Evolutionary conservation across 129 eudicot genomes (phyloP), one percentile per base, ranked within the genome.

Genomic region (Tagetes patula): DNA sequence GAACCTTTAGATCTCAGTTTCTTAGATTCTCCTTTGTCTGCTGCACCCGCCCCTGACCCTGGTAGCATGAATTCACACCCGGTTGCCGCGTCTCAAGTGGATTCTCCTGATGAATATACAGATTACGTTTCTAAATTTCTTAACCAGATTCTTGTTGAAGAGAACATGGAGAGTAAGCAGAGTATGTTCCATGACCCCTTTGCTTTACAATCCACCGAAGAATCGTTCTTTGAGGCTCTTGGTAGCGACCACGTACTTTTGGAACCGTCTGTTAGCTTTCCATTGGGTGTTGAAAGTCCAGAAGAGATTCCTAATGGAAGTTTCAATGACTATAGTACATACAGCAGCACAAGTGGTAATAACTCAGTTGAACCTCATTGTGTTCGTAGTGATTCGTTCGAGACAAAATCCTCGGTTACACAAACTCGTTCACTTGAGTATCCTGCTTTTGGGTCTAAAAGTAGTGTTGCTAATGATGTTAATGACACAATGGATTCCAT

Each of bases 121-220:
- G 97, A 88, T 67, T 80, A 79, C 3, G 87, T 89, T 80, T 74
- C 87, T 12, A 88, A 84, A 55, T 91, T 46, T 59, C 82, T 91
- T 12, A 81, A 77, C 53, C 90, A 88, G 78, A 81, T 91, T 55
- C 85, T 88, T 39, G 63, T 91, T 73, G 97, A 86, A 80, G 97
- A 91, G 82, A 73, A 86, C 56, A 77, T 86, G 75, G 97, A 82
- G 64, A 85, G 82, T 10, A 85, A 81, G 67, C 90, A 93, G 54
- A 81, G 87, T 47, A 81, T 82, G 88, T 85, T 91, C 62, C 85
- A 84, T 42, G 93, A 91, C 74, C 90, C 90, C 7, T 71, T 85
- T 36, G 84, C 91, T 27, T 70, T 88, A 20, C 85, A 77, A 75
- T 86, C 85, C 32, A 81, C 88, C 3, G 91, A 91, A 81, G 79